phyloP scores from a whole-genome alignment of 2,329 filamentous ascomycete genomes.

The Aureobasidium mangrovei region DNA sequence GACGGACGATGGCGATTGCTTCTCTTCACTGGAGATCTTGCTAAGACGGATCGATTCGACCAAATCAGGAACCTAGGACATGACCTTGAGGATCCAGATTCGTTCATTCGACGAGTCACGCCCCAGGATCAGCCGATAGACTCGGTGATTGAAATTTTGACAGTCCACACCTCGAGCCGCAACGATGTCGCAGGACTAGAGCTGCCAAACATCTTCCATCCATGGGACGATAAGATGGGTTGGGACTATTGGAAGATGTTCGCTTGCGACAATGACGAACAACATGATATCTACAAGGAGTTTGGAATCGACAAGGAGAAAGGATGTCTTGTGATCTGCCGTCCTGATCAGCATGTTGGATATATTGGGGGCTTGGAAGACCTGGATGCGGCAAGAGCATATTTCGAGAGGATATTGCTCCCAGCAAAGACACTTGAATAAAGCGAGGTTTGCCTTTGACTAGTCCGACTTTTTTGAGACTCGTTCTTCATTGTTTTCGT shows the following conservation, averaged over 20 bases:
- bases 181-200: not conserved
- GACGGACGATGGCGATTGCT: not conserved
- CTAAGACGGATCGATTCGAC: not conserved
- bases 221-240: not conserved
- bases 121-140: not conserved
- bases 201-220: not conserved
- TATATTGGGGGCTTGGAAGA: not conserved
- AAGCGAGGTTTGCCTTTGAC: too few relatives aligned
- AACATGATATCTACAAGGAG: not conserved
- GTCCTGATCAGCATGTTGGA: not conserved
- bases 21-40: not conserved
- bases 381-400: not conserved
- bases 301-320: not conserved
- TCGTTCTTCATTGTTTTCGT: too few relatives aligned
- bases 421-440: not conserved
- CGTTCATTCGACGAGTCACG: not conserved
- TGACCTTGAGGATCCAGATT: not conserved
- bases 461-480: too few relatives aligned
- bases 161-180: not conserved
- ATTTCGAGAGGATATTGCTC: not conserved
- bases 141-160: not conserved
- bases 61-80: not conserved
- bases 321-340: not conserved
- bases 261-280: not conserved
- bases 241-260: not conserved